Base-by-base conservation (phyloP, 2,329 filamentous ascomycete genomes). In the Ampelomyces quisqualis region DNA sequence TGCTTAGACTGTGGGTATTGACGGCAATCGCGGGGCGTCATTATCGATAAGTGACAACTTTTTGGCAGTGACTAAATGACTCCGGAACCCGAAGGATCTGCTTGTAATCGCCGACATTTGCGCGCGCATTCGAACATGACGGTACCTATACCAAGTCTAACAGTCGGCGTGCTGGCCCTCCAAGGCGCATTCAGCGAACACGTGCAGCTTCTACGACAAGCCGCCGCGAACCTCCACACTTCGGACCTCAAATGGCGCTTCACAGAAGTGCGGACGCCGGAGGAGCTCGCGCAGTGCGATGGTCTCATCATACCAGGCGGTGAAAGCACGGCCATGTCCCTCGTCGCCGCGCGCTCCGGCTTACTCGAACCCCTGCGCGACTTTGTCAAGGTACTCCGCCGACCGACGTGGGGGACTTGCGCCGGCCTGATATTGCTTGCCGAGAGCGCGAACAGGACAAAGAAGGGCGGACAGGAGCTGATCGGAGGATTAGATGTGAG, bases 131-230 rank as follows among this genome's bases (percentile, higher is more conserved):
- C 21, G 22, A 43, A 14, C 0, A 66, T 67, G 63, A 62, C 61
- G 6, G 52, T 62, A 30, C 45, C 45, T 4, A 47, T 52, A 15
- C 38, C 51, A n/a, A 49, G 55, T 22, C 41, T 81, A 40, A 80
- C 77, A 11, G 72, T 84, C 32, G 81, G 81, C 49, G 81, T 84
- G 22, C 74, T 85, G 24, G 82, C 93, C 53, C 80, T 98, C 13
- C 93, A 98, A 71, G 93, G 93, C 57, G 91, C 90, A 43, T 96
- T 97, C 69, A 78, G 82, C 59, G 91, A 98, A 68, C 91, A 98
- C 73, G 67, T 95, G 42, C 77, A 81, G 51, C 79, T 95, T 24
- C 77, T 97, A 24, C 78, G 79, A 52, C 77, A 79, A 49, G 90
- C 90, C 5, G 79, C 82, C 2, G 63, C 70, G n/a, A 68, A 71